Evolutionary conservation across 768 basidiomycete species (phyloP).

Genomic region (Obba rivulosa): DNA sequence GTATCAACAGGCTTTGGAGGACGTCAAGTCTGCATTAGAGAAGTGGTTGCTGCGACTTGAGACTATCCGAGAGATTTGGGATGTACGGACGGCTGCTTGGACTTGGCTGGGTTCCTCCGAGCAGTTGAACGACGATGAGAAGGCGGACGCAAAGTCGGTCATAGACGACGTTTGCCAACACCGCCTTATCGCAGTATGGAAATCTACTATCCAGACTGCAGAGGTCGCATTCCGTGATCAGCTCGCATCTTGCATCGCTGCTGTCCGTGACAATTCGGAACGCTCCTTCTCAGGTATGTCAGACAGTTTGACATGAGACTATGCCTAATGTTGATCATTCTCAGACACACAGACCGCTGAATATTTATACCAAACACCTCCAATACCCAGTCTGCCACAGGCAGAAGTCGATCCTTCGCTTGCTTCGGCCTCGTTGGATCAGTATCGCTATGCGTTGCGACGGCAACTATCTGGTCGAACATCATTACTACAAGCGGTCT

Average conservation of each 20-base stretch:
- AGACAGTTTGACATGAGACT: background rate
- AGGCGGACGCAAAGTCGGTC: constrained; percentile 32
- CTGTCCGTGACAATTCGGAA: constrained; percentile 24
- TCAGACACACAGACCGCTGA: constrained; percentile 48
- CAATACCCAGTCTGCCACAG: constrained; percentile 38
- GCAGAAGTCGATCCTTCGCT: constrained; percentile 27
- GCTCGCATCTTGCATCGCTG: constrained; percentile 35
- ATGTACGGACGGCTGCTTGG: constrained; percentile 46
- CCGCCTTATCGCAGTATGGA: constrained; percentile 59
- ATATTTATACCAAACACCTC: constrained; percentile 51
- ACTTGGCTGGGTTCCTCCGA: constrained; percentile 39
- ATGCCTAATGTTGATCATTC: constrained; percentile 5
- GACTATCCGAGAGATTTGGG: constrained; percentile 69
- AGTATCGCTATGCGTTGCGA: constrained; percentile 55
- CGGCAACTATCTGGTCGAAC: constrained; percentile 65
- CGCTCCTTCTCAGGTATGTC: constrained; percentile 25
- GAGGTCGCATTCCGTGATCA: constrained; percentile 40
- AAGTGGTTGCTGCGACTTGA: constrained; percentile 57
- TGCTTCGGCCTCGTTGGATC: constrained; percentile 46
- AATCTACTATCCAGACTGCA: constrained; percentile 36
- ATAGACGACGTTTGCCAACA: constrained; percentile 52
- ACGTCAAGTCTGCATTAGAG: constrained; percentile 39
- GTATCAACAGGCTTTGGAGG: constrained; percentile 50
- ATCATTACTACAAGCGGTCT: constrained; percentile 49
- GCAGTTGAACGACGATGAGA: constrained; percentile 46